Evolutionary conservation across 441 rosid species (phyloP).

Genomic region (Aleurites moluccanus): DNA sequence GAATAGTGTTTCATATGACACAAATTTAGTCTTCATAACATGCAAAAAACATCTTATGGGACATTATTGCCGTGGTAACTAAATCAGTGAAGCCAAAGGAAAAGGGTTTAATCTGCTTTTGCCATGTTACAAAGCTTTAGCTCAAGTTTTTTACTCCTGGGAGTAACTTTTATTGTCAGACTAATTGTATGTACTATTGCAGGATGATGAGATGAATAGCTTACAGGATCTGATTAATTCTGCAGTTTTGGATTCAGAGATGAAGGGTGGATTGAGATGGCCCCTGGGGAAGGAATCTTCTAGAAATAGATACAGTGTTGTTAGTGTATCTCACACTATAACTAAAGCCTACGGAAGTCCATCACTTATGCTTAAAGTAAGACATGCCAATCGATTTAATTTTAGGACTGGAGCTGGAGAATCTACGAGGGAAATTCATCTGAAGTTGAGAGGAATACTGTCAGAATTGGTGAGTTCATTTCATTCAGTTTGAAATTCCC

Average conservation of each 20-base stretch:
- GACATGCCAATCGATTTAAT: slow-evolving; percentile 51
- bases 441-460: slow-evolving; percentile 45
- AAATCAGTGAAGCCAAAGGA: neutral
- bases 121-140: neutral
- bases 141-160: neutral
- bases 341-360: slow-evolving; percentile 35
- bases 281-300: slow-evolving; percentile 40
- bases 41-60: neutral
- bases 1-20: neutral
- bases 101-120: neutral
- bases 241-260: slow-evolving; percentile 54
- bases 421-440: slow-evolving; percentile 32
- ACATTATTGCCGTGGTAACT: neutral
- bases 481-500: neutral
- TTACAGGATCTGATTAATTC: slow-evolving; percentile 44
- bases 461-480: slow-evolving; percentile 37
- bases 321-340: slow-evolving; percentile 48
- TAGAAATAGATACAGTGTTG: slow-evolving; percentile 41
- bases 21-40: neutral
- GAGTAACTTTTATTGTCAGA: neutral
- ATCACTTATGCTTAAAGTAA: slow-evolving; percentile 44
- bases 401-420: slow-evolving; percentile 44
- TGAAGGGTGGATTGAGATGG: slow-evolving; percentile 73
- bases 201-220: slow-evolving; percentile 53
- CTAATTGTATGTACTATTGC: slow-evolving; percentile 15